phyloP scores from a whole-genome alignment of 2,329 filamentous ascomycete species.

The Fusarium heterosporum region DNA sequence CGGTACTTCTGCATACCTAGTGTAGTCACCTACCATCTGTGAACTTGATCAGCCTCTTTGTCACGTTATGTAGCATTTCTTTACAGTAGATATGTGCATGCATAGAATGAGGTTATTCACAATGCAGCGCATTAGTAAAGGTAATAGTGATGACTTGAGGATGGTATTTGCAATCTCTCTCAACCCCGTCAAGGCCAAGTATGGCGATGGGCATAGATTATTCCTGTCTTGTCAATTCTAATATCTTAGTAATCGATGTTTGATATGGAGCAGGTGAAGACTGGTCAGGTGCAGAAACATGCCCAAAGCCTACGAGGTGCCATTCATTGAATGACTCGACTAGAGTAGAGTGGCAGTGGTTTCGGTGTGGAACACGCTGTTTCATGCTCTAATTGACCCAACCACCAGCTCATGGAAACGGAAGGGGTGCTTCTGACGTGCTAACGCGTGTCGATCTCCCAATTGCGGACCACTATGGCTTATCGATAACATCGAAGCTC shows the following conservation, averaged over 20 bases:
- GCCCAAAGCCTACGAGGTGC: neutral
- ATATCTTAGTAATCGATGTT: neutral
- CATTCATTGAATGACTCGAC: slow-evolving; percentile 11
- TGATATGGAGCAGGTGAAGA: neutral
- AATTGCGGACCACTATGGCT: slow-evolving; percentile 12
- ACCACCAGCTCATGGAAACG: slow-evolving; percentile 1
- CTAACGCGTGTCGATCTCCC: slow-evolving; percentile 20
- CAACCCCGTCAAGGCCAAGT: neutral
- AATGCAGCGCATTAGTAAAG: neutral
- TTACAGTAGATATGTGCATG: too few relatives aligned
- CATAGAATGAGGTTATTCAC: neutral
- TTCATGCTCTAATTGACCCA: slow-evolving; percentile 17
- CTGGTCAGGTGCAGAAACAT: neutral
- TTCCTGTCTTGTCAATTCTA: neutral
- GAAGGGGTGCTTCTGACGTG: slow-evolving; percentile 9
- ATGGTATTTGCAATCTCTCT: neutral
- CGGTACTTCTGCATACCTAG: too few relatives aligned
- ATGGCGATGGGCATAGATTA: neutral
- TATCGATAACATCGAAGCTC: slow-evolving; percentile 28
- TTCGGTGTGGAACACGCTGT: slow-evolving; percentile 13
- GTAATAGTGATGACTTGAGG: too few relatives aligned
- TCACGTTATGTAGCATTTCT: too few relatives aligned
- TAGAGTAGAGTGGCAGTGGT: neutral
- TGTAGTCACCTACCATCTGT: neutral
- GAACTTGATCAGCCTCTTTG: too few relatives aligned